Evolutionary conservation across 306 rosid species (phyloP).

Genomic region (Senna tora): DNA sequence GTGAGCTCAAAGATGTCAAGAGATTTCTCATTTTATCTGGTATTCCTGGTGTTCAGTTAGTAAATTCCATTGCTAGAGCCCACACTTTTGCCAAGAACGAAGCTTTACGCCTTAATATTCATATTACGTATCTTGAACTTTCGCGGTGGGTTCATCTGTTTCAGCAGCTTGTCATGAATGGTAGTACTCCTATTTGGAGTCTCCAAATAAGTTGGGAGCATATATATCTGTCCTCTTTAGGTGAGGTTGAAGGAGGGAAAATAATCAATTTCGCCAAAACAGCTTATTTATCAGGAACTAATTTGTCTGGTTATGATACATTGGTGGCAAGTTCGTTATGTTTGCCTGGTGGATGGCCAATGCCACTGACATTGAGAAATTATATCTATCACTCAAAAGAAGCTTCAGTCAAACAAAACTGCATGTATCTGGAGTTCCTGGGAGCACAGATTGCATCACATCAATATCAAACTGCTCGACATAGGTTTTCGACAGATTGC

Average conservation of each 20-base stretch:
- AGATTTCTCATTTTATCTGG: constrained; percentile 73
- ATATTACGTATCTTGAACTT: constrained; percentile 76
- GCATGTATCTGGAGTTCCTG: constrained; percentile 74
- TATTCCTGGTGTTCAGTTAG: constrained; percentile 63
- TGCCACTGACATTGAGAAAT: constrained; percentile 64
- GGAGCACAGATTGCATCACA: constrained; percentile 65
- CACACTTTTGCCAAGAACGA: constrained; percentile 75
- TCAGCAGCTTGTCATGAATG: constrained; percentile 70
- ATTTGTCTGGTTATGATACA: constrained; percentile 47
- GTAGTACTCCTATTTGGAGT: constrained; percentile 78
- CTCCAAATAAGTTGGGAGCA: constrained; percentile 88
- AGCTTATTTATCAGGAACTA: constrained; percentile 43
- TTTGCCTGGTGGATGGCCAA: constrained; percentile 91
- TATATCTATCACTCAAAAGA: constrained; percentile 65
- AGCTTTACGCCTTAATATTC: constrained; percentile 53
- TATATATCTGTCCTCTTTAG: constrained; percentile 74
- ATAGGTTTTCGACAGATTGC: constrained; percentile 30
- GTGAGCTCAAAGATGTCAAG: constrained; percentile 62
- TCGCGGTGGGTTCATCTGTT: constrained; percentile 89
- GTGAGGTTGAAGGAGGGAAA: constrained; percentile 61
- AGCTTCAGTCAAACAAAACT: constrained; percentile 61
- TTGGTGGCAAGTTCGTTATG: constrained; percentile 43
- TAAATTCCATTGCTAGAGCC: constrained; percentile 72
- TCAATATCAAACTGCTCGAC: constrained; percentile 46
- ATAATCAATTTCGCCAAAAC: constrained; percentile 54